Evolutionary conservation across 768 basidiomycete species (phyloP).

Genomic region (Leucocoprinus leucothites): DNA sequence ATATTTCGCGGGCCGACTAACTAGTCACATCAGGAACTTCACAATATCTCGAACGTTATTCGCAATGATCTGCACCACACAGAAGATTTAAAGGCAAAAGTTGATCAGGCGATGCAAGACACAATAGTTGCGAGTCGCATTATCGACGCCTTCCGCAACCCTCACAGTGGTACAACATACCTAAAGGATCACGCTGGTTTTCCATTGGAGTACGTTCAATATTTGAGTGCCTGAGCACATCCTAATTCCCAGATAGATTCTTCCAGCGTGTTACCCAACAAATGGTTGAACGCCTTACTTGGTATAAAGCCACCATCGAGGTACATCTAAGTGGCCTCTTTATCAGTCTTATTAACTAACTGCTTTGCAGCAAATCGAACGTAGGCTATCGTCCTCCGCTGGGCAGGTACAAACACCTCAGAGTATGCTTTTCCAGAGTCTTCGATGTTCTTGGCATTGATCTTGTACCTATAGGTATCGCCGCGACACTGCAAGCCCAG

Average conservation of each 20-base stretch:
- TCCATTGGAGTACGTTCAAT: slow-evolving; percentile 65
- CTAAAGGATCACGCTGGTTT: slow-evolving; percentile 80
- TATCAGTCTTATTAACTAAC: slow-evolving; percentile 4
- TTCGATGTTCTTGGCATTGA: slow-evolving; percentile 8
- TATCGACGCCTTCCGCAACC: slow-evolving; percentile 75
- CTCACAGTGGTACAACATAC: slow-evolving; percentile 66
- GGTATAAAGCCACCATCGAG: slow-evolving; percentile 82
- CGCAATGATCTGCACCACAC: slow-evolving; percentile 65
- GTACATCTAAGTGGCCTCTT: slow-evolving; percentile 28
- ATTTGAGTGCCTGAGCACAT: not conserved
- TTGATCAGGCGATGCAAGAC: slow-evolving; percentile 77
- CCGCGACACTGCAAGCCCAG: slow-evolving; percentile 77
- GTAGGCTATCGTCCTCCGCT: slow-evolving; percentile 69
- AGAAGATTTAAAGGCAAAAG: slow-evolving; percentile 69
- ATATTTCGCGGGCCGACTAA: not conserved
- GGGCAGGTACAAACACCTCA: slow-evolving; percentile 74
- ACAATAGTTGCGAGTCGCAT: slow-evolving; percentile 75
- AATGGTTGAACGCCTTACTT: slow-evolving; percentile 67
- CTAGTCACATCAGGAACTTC: slow-evolving; percentile 49
- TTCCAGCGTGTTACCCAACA: slow-evolving; percentile 70
- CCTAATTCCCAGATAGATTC: slow-evolving; percentile 41
- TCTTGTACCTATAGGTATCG: slow-evolving; percentile 46
- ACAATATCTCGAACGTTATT: slow-evolving; percentile 57
- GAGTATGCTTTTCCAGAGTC: slow-evolving; percentile 35
- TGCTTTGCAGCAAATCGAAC: slow-evolving; percentile 68